These are phyloP conservation scores for Syzygium oleosum DNA, from an alignment of 345 rosid genomes.

Conservation along the genomic window DNA sequence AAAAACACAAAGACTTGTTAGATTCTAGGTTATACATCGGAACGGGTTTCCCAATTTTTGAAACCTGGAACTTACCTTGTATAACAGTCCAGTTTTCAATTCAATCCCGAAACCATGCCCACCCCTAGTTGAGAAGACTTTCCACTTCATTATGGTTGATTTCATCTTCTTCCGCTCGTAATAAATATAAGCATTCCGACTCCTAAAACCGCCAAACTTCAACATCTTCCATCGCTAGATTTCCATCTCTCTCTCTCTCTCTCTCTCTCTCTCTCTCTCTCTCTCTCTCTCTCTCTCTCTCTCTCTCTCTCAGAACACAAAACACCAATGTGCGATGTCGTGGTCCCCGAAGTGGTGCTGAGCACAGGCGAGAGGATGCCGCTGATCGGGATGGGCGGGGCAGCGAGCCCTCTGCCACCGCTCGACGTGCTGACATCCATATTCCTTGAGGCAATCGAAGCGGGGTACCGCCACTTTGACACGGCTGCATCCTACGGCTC, in stretches of 20 bases:
- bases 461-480: slow-evolving; percentile 68
- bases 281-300: too few species aligned
- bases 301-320: background rate
- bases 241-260: background rate
- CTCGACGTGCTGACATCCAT: slow-evolving; percentile 4
- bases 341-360: slow-evolving; percentile 6
- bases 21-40: too few species aligned
- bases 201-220: background rate
- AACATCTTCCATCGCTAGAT: background rate
- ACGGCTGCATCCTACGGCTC: slow-evolving; percentile 41
- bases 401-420: background rate
- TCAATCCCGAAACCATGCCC: too few species aligned
- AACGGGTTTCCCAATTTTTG: too few species aligned
- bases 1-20: too few species aligned
- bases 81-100: too few species aligned
- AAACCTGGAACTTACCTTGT: too few species aligned
- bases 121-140: background rate
- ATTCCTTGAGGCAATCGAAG: slow-evolving; percentile 28
- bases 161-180: background rate
- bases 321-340: background rate
- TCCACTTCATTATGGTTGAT: background rate
- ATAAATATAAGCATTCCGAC: background rate
- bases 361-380: slow-evolving; percentile 32
- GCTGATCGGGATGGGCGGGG: slow-evolving; percentile 23
- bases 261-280: background rate